Conservation (phyloP, 352 stramenopile genomes). For the Phytophthora megakarya region DNA sequence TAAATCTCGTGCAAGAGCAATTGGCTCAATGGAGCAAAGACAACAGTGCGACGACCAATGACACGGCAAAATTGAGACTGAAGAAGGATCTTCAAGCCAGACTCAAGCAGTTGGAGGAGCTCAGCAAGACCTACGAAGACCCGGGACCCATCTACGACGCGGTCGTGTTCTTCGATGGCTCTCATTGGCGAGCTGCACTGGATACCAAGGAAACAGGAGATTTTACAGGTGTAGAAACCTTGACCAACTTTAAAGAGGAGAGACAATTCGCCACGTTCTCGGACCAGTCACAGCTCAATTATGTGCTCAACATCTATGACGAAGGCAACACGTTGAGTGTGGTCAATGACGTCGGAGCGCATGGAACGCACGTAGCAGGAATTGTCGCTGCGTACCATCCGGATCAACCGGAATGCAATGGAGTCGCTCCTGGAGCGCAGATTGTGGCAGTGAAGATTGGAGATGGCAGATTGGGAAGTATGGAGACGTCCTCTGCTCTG, state of each 20-base stretch:
- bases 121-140: conserved; percentile 85
- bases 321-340: conserved; percentile 93
- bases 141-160: conserved; percentile 93
- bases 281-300: conserved; percentile 94
- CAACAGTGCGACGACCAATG: conserved; percentile 74
- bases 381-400: conserved; percentile 94
- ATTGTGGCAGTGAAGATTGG: conserved; percentile 96
- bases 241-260: conserved; percentile 84
- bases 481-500: conserved; percentile 93
- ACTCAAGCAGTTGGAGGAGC: conserved; percentile 71
- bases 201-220: conserved; percentile 88
- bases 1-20: conserved; percentile 69
- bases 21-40: conserved; percentile 58
- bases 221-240: conserved; percentile 60
- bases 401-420: conserved; percentile 88
- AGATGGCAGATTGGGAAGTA: conserved; percentile 92
- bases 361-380: conserved; percentile 96
- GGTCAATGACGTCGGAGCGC: conserved; percentile 91
- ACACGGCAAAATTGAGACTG: conserved; percentile 44
- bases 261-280: conserved; percentile 88
- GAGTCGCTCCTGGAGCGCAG: conserved; percentile 93
- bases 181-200: conserved; percentile 82
- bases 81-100: conserved; percentile 88
- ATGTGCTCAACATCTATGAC: conserved; percentile 95
- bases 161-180: conserved; percentile 90